A percentile compares a stretch with the other conserved stretches of the same genome.
phyloP scores from a whole-genome alignment of 176 grass and related monocot species.

The Avena sativa region DNA sequence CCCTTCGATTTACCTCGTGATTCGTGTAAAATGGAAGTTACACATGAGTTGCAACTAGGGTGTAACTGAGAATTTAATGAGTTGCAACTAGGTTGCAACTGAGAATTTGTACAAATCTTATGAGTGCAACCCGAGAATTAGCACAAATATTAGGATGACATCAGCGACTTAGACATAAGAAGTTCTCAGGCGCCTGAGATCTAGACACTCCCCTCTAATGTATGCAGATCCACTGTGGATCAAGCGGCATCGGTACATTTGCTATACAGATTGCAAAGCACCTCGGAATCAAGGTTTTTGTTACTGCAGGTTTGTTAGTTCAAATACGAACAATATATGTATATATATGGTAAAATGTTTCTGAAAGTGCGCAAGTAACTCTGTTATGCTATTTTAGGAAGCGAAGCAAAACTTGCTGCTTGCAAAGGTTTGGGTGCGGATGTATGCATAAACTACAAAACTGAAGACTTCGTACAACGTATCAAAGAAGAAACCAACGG shows the following conservation, averaged over 20 bases:
- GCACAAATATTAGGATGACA: too few relatives aligned
- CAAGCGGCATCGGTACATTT: constrained; percentile 94
- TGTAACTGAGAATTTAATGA: too few relatives aligned
- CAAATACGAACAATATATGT: not conserved
- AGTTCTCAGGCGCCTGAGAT: too few relatives aligned
- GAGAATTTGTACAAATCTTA: too few relatives aligned
- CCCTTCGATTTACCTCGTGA: too few relatives aligned
- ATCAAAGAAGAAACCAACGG: constrained; percentile 82
- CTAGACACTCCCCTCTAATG: not conserved
- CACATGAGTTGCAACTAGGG: too few relatives aligned
- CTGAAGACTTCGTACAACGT: constrained; percentile 77
- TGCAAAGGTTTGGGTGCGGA: constrained; percentile 83
- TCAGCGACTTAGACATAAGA: too few relatives aligned
- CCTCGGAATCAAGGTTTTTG: constrained; percentile 80
- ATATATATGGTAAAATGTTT: not conserved
- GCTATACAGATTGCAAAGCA: constrained; percentile 83
- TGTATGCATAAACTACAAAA: constrained; percentile 94
- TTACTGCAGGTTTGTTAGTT: constrained; percentile 70
- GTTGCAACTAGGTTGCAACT: too few relatives aligned
- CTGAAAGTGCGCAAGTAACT: not conserved
- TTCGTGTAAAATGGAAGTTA: too few relatives aligned
- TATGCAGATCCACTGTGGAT: constrained; percentile 90
- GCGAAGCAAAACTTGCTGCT: constrained; percentile 73
- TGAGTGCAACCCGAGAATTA: too few relatives aligned
- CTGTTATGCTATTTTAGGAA: constrained; percentile 46